phyloP scores from a whole-genome alignment of 495 filamentous ascomycete genomes.

The Aspergillus heteromorphus region DNA sequence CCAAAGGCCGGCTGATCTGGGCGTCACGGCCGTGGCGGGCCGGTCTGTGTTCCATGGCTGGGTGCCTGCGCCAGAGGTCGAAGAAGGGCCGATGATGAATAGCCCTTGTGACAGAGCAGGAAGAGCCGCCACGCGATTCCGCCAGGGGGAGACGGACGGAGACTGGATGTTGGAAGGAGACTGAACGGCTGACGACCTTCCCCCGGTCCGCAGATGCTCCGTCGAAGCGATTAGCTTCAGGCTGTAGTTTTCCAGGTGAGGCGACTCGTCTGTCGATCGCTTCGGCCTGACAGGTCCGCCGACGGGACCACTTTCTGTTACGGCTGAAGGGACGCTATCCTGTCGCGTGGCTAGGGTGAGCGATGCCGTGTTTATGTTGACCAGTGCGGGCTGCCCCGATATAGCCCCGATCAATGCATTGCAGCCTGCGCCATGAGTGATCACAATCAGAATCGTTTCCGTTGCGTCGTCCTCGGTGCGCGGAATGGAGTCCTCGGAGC shows the following conservation, averaged over 20 bases:
- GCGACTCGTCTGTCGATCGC: constrained; percentile 21
- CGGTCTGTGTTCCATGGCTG: constrained; percentile 26
- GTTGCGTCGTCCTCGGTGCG: constrained; percentile 50
- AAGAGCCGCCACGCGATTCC: constrained; percentile 29
- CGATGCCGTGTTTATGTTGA: constrained; percentile 85
- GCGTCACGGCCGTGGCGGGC: constrained; percentile 11
- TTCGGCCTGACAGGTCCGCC: constrained; percentile 16
- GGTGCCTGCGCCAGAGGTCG: constrained; percentile 15
- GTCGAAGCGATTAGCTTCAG: constrained; percentile 70
- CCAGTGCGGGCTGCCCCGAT: constrained; percentile 78
- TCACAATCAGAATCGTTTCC: constrained; percentile 80
- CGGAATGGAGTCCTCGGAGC: constrained; percentile 49
- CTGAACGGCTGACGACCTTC: constrained; percentile 22
- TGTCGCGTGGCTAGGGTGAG: constrained; percentile 83
- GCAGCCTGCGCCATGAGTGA: constrained; percentile 96
- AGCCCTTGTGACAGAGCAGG: constrained; percentile 22
- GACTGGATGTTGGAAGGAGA: constrained; percentile 23
- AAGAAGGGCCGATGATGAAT: constrained; percentile 20
- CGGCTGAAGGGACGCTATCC: constrained; percentile 32
- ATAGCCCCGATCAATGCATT: constrained; percentile 92
- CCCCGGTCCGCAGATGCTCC: constrained; percentile 69
- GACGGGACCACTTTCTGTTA: constrained; percentile 13
- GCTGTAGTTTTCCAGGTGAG: constrained; percentile 61
- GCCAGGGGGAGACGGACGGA: constrained; percentile 18
- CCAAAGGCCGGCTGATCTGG: constrained; percentile 33